Evolutionary conservation across 352 stramenopile genomes (phyloP), one percentile per base, ranked within the genome.

Genomic region (Phytophthora sansomeana): DNA sequence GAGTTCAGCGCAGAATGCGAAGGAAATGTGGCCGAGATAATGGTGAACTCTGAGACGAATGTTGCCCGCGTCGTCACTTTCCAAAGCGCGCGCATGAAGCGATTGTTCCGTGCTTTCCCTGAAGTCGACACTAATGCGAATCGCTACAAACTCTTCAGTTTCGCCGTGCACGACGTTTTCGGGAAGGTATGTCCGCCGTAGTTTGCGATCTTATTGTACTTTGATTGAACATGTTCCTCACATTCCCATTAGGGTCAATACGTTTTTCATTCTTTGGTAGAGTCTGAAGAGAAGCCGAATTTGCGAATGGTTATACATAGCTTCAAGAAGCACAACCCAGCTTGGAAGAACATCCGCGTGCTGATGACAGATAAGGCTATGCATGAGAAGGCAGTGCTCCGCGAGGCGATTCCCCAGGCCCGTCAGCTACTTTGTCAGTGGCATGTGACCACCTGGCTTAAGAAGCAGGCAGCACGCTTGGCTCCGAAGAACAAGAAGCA

Each of bases 181-280:
- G 36, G 36, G 21, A 43, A 43, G 36, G 36, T 43, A 43, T 43
- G 16, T 24, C 4, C 21, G n/a, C n/a, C n/a, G n/a, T n/a, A n/a
- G n/a, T n/a, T n/a, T n/a, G n/a, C n/a, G n/a, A n/a, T n/a, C n/a
- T n/a, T n/a, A n/a, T n/a, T n/a, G n/a, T n/a, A n/a, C n/a, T n/a
- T n/a, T n/a, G n/a, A 43, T 38, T 38, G 16, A 16, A 38, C 32
- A 38, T 38, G 13, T 38, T 7, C 2, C 32, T 38, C 16, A 38
- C 32, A 38, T 10, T 24, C 39, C n/a, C n/a, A 26, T 26, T 26
- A 46, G 39, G 39, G 39, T 7, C 39, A 46, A 21, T 46, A 46
- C 13, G 39, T 46, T 19, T 46, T 28, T 24, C 38, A 46, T 46
- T n/a, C n/a, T n/a, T n/a, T n/a, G n/a, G n/a, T n/a, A n/a, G n/a